Evolutionary conservation across 2,329 filamentous ascomycete genomes (phyloP).

Genomic region (Cladosporium colombiae): DNA sequence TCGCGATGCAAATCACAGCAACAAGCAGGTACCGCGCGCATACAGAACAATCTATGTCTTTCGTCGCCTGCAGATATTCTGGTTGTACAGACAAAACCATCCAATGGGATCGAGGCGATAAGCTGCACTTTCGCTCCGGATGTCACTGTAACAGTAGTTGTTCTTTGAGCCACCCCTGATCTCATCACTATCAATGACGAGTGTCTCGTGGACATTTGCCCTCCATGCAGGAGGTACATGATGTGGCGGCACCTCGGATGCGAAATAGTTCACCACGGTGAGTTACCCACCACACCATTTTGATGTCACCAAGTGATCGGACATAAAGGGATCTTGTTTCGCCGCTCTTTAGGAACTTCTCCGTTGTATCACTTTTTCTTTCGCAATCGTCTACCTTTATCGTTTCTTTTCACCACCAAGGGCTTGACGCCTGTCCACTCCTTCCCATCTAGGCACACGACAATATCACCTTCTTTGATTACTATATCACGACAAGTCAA

Average conservation of each 20-base stretch:
- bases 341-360: not conserved
- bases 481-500: not conserved
- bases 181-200: not conserved
- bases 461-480: no score
- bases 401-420: not conserved
- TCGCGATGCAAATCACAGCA: not conserved
- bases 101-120: not conserved
- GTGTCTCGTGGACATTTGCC: not conserved
- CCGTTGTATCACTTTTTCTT: not conserved
- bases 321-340: not conserved
- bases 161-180: not conserved
- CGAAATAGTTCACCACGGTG: not conserved
- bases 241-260: slow-evolving; percentile 4
- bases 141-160: not conserved
- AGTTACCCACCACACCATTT: not conserved
- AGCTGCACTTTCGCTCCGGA: not conserved
- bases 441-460: not conserved
- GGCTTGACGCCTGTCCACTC: slow-evolving; percentile 11
- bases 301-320: no score
- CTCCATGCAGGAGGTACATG: not conserved
- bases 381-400: not conserved
- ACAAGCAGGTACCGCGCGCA: not conserved
- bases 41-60: not conserved
- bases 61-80: not conserved
- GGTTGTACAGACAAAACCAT: not conserved